A percentile compares a stretch with the other conserved stretches of the same genome.
phyloP scores from a whole-genome alignment of 192 early-diverging fungal species.

The Coemansia reversa region DNA sequence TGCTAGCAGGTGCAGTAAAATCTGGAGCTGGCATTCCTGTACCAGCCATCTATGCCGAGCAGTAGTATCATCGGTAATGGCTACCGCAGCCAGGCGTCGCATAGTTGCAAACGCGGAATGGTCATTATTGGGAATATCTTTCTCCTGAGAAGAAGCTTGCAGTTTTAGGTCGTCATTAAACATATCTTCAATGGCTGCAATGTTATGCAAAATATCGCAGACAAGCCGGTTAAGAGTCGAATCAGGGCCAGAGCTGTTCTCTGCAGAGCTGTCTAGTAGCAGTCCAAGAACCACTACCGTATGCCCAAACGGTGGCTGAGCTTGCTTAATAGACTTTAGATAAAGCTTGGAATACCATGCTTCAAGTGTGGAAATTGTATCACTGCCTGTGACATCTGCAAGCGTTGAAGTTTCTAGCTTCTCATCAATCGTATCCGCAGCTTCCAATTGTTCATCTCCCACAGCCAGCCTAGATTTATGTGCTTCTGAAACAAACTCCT shows the following conservation, averaged over 20 bases:
- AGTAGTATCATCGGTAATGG: background rate
- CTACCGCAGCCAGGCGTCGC: constrained; percentile 2
- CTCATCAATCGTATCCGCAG: background rate
- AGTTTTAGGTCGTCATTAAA: constrained; percentile 7
- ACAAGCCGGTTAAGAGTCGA: background rate
- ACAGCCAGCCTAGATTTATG: no score
- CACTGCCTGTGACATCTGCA: background rate
- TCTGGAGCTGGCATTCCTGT: constrained; percentile 49
- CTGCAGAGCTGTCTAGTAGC: constrained; percentile 1
- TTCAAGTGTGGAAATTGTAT: constrained; percentile 8
- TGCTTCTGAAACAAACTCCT: background rate
- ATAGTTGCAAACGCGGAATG: constrained; percentile 4
- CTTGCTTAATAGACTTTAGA: constrained; percentile 12
- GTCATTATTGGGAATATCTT: background rate
- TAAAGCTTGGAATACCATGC: constrained; percentile 36
- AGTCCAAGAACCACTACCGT: background rate
- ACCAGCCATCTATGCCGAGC: constrained; percentile 32
- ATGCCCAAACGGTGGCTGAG: constrained; percentile 6
- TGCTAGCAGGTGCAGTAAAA: constrained; percentile 38
- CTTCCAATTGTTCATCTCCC: background rate
- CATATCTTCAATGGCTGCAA: constrained; percentile 22
- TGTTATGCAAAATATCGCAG: constrained; percentile 10
- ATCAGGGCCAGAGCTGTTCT: background rate
- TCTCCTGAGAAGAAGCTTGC: background rate
- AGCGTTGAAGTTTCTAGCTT: background rate